A percentile compares a stretch with the other conserved stretches of the same genome.
Conservation (phyloP, 352 stramenopile genomes). For the Ophiocytium majus region DNA sequence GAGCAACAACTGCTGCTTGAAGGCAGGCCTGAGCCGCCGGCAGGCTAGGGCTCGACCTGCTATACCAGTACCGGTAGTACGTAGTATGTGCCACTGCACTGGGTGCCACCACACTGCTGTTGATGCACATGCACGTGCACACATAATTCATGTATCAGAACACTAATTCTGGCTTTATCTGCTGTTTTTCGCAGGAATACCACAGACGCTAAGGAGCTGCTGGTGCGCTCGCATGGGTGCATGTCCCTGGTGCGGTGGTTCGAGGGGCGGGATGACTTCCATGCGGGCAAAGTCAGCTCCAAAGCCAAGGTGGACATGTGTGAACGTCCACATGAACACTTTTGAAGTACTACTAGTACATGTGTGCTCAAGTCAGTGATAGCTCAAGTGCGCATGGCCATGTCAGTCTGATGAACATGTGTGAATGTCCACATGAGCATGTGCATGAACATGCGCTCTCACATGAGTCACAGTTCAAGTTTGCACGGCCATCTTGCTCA, state of each 20-base stretch:
- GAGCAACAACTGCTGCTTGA: too few relatives aligned
- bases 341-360: not conserved
- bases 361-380: not conserved
- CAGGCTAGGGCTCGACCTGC: too few relatives aligned
- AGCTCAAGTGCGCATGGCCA: not conserved
- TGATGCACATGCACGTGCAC: too few relatives aligned
- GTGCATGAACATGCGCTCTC: not conserved
- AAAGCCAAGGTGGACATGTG: not conserved
- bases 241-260: conserved; percentile 11
- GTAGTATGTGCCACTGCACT: too few relatives aligned
- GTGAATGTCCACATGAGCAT: not conserved
- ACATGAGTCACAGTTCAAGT: not conserved
- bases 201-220: not conserved
- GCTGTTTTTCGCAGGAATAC: not conserved
- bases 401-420: not conserved
- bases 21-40: too few relatives aligned
- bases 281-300: conserved; percentile 22
- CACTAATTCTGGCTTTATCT: too few relatives aligned
- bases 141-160: too few relatives aligned
- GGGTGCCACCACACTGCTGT: too few relatives aligned
- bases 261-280: conserved; percentile 12
- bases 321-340: not conserved
- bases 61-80: too few relatives aligned
- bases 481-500: too few relatives aligned
- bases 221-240: not conserved